A percentile compares a stretch with the other conserved stretches of the same genome.
Evolutionary conservation across 495 filamentous ascomycete species (phyloP).

Genomic region (Cercophora newfieldiana): DNA sequence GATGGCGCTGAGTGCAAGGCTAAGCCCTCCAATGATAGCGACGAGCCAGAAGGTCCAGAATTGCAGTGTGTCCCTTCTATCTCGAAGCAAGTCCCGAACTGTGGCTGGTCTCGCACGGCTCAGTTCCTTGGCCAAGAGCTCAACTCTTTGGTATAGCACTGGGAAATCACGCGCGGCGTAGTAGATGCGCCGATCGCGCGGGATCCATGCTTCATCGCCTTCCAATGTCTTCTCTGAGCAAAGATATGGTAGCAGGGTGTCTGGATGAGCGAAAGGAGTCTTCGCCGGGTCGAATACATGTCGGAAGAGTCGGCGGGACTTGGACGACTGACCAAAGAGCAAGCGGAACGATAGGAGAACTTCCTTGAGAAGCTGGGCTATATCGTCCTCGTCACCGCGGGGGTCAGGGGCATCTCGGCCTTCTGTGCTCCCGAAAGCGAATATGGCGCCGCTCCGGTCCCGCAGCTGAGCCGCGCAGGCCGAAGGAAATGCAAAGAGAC

Average conservation of each 20-base stretch:
- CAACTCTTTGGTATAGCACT: slow-evolving; percentile 3
- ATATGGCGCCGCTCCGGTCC: not conserved
- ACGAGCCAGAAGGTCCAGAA: too few species aligned
- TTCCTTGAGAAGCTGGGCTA: not conserved
- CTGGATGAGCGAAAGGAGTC: not conserved
- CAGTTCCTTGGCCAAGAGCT: slow-evolving; percentile 12
- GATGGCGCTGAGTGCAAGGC: too few species aligned
- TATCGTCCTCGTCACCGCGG: not conserved
- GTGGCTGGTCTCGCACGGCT: not conserved
- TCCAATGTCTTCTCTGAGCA: not conserved
- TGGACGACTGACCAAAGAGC: not conserved
- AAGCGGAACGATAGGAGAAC: not conserved
- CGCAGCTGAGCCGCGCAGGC: not conserved
- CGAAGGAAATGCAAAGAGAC: not conserved
- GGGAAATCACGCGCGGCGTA: not conserved
- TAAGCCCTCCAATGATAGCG: too few species aligned
- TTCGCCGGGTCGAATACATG: not conserved
- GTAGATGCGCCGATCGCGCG: too few species aligned
- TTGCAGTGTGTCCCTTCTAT: too few species aligned
- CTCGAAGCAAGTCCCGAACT: too few species aligned
- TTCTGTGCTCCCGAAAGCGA: not conserved
- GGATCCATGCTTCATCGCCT: too few species aligned
- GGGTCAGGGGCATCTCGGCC: not conserved
- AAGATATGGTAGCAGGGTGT: not conserved
- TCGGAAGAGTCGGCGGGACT: not conserved